Conservation (phyloP, 306 rosid species). For the Quercus cerris region DNA sequence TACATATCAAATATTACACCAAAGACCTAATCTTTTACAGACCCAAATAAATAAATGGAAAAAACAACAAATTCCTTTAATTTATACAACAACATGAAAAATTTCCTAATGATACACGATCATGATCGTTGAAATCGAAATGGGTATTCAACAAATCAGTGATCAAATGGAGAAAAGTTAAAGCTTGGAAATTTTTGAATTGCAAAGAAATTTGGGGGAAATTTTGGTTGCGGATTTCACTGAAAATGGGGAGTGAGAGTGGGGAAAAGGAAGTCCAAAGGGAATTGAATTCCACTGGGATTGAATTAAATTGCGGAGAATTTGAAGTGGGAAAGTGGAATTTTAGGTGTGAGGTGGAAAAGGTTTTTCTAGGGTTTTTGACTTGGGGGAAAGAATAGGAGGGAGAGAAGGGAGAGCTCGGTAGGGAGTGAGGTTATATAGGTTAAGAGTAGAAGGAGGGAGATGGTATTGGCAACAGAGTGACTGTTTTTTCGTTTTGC, state of each 20-base stretch:
- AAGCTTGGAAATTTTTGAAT: background rate
- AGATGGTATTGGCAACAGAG: background rate
- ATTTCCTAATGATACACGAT: background rate
- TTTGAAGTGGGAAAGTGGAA: background rate
- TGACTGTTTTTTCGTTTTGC: background rate
- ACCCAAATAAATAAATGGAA: background rate
- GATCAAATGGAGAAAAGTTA: background rate
- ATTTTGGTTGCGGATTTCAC: background rate
- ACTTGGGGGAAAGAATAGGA: background rate
- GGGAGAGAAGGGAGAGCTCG: background rate
- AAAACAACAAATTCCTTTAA: background rate
- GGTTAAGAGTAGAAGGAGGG: background rate
- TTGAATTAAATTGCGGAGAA: slow-evolving; percentile 8
- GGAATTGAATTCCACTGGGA: slow-evolving; percentile 8
- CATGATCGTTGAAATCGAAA: background rate
- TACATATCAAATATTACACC: background rate
- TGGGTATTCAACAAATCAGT: background rate
- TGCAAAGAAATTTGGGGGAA: background rate
- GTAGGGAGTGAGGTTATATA: background rate
- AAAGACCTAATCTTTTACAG: slow-evolving; percentile 23
- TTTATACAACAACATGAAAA: background rate
- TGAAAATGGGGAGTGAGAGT: slow-evolving; percentile 7
- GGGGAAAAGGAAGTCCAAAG: slow-evolving; percentile 10
- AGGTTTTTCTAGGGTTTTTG: slow-evolving; percentile 41
- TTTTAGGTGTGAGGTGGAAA: background rate